A percentile compares a stretch with the other conserved stretches of the same genome.
phyloP scores from a whole-genome alignment of 192 early-diverging fungal species.

The Gaertneriomyces semiglobifer region DNA sequence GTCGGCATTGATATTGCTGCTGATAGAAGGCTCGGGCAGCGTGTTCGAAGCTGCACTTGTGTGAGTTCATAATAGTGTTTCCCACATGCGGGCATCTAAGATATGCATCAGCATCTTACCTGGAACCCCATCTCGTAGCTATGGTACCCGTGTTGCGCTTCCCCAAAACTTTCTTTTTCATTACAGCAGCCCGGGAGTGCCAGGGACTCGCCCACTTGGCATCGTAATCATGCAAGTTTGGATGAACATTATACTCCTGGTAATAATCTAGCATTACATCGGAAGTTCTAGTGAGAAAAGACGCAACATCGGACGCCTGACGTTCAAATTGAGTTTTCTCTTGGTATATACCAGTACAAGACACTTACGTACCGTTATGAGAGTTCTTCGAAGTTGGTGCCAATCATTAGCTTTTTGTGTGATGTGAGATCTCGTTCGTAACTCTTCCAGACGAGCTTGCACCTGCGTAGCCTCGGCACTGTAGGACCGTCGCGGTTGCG shows the following conservation, averaged over 20 bases:
- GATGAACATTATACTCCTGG: slow-evolving; percentile 5
- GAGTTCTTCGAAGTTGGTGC: slow-evolving; percentile 1
- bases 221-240: slow-evolving; percentile 5
- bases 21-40: slow-evolving; percentile 2
- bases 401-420: slow-evolving; percentile 11
- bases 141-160: too few species aligned
- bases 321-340: background rate
- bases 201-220: background rate
- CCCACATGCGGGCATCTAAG: too few species aligned
- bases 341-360: background rate
- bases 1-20: background rate
- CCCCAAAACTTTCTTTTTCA: too few species aligned
- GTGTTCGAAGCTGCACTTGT: slow-evolving; percentile 9
- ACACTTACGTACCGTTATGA: slow-evolving; percentile 9
- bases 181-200: too few species aligned
- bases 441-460: slow-evolving; percentile 14
- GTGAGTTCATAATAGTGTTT: too few species aligned
- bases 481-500: too few species aligned
- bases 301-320: slow-evolving; percentile 17
- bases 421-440: slow-evolving; percentile 5
- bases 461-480: background rate
- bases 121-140: too few species aligned
- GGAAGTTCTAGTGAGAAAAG: slow-evolving; percentile 3
- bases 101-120: too few species aligned
- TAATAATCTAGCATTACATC: slow-evolving; percentile 7